A percentile compares a stretch with the other conserved stretches of the same genome.
Conservation (phyloP, 768 basidiomycete genomes). For the Podaxis mareebaensis region DNA sequence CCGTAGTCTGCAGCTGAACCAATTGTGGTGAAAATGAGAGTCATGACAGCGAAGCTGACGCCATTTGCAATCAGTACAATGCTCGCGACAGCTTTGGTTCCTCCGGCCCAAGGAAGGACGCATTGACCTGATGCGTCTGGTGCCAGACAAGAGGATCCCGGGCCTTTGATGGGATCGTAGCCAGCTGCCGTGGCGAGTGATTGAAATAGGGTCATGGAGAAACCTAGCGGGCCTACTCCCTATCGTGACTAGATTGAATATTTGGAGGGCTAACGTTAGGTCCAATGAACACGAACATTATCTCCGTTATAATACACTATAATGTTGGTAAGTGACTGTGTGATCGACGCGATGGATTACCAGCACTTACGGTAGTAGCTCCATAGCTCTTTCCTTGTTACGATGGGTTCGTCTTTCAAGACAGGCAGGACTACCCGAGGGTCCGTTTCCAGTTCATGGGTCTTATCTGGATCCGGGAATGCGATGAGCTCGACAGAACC, state of each 20-base stretch:
- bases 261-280: neutral
- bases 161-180: conserved; percentile 68
- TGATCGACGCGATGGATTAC: neutral
- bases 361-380: conserved; percentile 66
- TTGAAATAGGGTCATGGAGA: conserved; percentile 76
- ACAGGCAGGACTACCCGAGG: neutral
- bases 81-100: conserved; percentile 74
- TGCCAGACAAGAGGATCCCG: conserved; percentile 68
- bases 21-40: conserved; percentile 77
- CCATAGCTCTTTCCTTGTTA: conserved; percentile 76
- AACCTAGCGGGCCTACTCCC: conserved; percentile 71
- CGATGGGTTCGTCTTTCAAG: conserved; percentile 60
- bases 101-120: conserved; percentile 74
- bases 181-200: conserved; percentile 70
- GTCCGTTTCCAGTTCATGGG: neutral
- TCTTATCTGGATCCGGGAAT: neutral
- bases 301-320: conserved; percentile 83
- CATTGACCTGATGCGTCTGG: conserved; percentile 65
- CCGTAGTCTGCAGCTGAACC: conserved; percentile 76
- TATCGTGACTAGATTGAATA: conserved; percentile 24
- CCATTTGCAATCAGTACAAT: conserved; percentile 79
- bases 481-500: conserved; percentile 8
- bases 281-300: conserved; percentile 46
- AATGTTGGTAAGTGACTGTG: conserved; percentile 1
- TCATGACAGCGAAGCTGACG: conserved; percentile 80